phyloP scores from a whole-genome alignment of 257 asterid species.

The Solanum neorickii region DNA sequence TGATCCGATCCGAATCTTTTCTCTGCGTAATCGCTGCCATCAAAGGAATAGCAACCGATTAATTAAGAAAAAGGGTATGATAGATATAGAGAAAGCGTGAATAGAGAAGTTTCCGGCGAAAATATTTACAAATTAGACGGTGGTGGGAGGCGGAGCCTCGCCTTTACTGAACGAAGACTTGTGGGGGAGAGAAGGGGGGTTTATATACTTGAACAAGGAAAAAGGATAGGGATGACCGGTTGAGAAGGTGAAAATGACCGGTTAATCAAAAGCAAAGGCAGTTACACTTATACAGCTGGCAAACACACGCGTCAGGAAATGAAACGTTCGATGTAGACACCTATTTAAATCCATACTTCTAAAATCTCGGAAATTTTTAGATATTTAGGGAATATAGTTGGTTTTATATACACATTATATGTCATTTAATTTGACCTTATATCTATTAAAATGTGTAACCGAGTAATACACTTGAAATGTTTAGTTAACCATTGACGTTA shows the following conservation, averaged over 20 bases:
- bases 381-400: neutral
- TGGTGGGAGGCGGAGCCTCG: slow-evolving; percentile 59
- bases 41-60: neutral
- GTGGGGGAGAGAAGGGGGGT: neutral
- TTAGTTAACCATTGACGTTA: too few relatives aligned
- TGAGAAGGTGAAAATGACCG: slow-evolving; percentile 29
- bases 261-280: slow-evolving; percentile 19
- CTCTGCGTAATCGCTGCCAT: slow-evolving; percentile 34
- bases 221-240: slow-evolving; percentile 47
- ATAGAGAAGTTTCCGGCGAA: neutral
- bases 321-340: slow-evolving; percentile 17
- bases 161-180: slow-evolving; percentile 16
- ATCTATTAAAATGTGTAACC: neutral
- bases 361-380: slow-evolving; percentile 12
- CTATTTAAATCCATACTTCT: slow-evolving; percentile 15
- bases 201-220: slow-evolving; percentile 10
- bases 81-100: neutral
- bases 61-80: neutral
- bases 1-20: slow-evolving; percentile 53
- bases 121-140: neutral
- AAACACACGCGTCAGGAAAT: slow-evolving; percentile 46
- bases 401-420: neutral
- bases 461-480: too few relatives aligned
- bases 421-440: neutral
- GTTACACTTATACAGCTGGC: slow-evolving; percentile 62